Conservation (phyloP, 306 rosid species). For the Glycyrrhiza uralensis region DNA sequence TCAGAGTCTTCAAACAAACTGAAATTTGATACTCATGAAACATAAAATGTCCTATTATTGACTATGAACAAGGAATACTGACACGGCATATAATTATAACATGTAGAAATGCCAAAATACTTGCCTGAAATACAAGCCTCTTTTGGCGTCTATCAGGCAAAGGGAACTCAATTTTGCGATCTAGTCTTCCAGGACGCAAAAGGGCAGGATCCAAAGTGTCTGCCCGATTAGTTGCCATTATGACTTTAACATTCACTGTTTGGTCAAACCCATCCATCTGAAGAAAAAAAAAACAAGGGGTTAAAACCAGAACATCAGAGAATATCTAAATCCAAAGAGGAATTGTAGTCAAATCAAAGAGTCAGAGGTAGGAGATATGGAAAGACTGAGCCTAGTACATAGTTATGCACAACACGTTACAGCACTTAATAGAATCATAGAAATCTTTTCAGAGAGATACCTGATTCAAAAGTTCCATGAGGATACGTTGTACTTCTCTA, state of each 20-base stretch:
- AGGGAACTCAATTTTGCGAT: conserved; percentile 95
- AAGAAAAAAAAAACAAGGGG: conserved; percentile 1
- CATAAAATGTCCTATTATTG: not conserved
- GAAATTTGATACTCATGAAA: not conserved
- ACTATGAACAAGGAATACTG: not conserved
- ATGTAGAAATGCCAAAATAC: conserved; percentile 13
- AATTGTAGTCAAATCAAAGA: not conserved
- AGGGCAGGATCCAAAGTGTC: conserved; percentile 99
- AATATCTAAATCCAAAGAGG: not conserved
- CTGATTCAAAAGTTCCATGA: conserved; percentile 98
- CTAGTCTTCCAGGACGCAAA: conserved; percentile 97
- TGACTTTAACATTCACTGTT: conserved; percentile 97
- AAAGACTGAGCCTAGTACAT: not conserved
- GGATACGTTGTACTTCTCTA: conserved; percentile 99
- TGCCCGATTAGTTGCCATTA: conserved; percentile 98
- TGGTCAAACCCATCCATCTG: conserved; percentile 99
- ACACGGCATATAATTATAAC: not conserved
- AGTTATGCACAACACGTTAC: not conserved
- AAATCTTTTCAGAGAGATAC: conserved; percentile 31
- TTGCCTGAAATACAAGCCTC: conserved; percentile 97
- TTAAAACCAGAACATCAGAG: not conserved
- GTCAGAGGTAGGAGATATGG: not conserved
- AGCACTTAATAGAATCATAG: not conserved
- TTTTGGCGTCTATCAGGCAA: conserved; percentile 96
- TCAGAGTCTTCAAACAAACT: conserved; percentile 1